Conservation (phyloP, 257 asterid genomes). For the Gentiana dahurica region DNA sequence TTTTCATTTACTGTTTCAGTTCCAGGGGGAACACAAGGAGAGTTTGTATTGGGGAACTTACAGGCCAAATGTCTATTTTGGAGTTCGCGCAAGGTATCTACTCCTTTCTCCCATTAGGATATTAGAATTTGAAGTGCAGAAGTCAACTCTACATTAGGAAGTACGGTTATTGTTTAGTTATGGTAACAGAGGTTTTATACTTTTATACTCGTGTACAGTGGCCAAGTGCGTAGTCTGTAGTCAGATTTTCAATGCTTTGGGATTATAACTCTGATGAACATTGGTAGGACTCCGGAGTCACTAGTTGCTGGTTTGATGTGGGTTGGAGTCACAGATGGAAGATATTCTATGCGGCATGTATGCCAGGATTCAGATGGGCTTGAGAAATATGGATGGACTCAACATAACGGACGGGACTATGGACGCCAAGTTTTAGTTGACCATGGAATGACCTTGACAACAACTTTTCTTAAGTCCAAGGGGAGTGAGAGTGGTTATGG, state of each 20-base stretch:
- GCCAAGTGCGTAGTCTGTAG: neutral
- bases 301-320: conserved; percentile 95
- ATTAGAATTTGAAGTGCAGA: neutral
- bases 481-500: conserved; percentile 84
- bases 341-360: conserved; percentile 75
- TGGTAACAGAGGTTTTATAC: neutral
- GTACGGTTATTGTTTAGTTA: neutral
- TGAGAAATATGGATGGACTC: conserved; percentile 81
- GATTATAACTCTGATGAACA: conserved; percentile 4
- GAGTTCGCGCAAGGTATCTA: conserved; percentile 76
- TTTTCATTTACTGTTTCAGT: conserved; percentile 27
- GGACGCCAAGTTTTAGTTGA: conserved; percentile 81
- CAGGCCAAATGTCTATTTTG: conserved; percentile 89
- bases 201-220: neutral
- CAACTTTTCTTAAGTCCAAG: conserved; percentile 75
- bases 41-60: conserved; percentile 98
- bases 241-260: neutral
- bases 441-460: conserved; percentile 59
- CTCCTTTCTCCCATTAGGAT: neutral
- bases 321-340: conserved; percentile 83
- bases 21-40: conserved; percentile 93
- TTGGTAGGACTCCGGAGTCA: conserved; percentile 80
- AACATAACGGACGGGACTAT: conserved; percentile 89
- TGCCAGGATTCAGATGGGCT: conserved; percentile 92
- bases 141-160: too few species aligned